Conservation (phyloP, 257 asterid species). For the Penstemon newberryi region DNA sequence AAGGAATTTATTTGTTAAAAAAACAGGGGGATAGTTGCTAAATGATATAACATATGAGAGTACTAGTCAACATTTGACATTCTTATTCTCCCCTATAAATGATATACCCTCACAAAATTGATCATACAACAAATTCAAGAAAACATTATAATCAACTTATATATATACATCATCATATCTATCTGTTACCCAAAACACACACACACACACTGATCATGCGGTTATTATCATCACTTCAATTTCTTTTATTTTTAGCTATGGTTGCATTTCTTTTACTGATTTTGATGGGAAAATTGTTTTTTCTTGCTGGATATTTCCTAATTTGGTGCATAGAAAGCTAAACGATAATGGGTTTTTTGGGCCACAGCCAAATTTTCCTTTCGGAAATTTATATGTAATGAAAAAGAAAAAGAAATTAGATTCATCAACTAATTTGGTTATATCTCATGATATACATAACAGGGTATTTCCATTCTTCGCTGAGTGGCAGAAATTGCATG, state of each 20-base stretch:
- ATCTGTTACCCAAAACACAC: no score
- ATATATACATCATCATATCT: not conserved
- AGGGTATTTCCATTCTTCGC: conserved; percentile 67
- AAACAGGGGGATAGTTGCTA: no score
- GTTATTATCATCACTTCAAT: no score
- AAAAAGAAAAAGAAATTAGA: conserved; percentile 24
- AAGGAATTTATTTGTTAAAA: no score
- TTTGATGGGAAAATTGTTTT: conserved; percentile 37
- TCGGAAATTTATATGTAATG: conserved; percentile 70
- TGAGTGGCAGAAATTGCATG: conserved; percentile 67
- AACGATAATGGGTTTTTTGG: conserved; percentile 75
- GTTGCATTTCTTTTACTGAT: conserved; percentile 25
- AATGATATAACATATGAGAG: no score
- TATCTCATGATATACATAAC: conserved; percentile 67
- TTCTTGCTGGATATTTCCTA: conserved; percentile 64
- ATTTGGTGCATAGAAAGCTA: conserved; percentile 42
- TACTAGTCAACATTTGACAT: not conserved
- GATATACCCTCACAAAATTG: no score
- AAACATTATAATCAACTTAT: not conserved
- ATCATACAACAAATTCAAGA: no score
- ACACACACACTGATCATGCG: no score
- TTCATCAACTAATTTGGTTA: conserved; percentile 2
- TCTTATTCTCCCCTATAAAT: not conserved
- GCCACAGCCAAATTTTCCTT: conserved; percentile 75
- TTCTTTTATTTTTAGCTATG: no score